A percentile compares a stretch with the other conserved stretches of the same genome.
phyloP scores from a whole-genome alignment of 2,329 filamentous ascomycete species.

The Didymella segeticola region DNA sequence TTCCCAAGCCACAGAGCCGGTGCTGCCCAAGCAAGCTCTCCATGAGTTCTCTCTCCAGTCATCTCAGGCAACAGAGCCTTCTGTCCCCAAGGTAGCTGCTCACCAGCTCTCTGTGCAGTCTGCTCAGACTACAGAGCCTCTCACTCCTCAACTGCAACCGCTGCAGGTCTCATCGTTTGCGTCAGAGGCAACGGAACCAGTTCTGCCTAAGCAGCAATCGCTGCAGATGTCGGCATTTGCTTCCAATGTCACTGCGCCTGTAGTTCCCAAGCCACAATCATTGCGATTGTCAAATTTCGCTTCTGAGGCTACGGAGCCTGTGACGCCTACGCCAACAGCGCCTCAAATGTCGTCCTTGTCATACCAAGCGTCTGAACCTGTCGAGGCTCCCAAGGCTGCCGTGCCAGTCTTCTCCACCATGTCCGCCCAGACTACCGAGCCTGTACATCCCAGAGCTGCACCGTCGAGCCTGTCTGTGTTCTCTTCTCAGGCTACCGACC shows the following conservation, averaged over 20 bases:
- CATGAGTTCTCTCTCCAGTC: slow-evolving; percentile 21
- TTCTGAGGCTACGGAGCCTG: slow-evolving; percentile 34
- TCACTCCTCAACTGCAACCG: slow-evolving; percentile 20
- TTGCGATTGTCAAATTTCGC: slow-evolving; percentile 29
- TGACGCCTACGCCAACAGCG: slow-evolving; percentile 8
- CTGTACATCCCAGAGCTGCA: slow-evolving; percentile 23
- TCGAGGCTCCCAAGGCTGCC: slow-evolving; percentile 19
- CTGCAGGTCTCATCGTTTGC: slow-evolving; percentile 29
- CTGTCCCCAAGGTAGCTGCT: slow-evolving; percentile 6
- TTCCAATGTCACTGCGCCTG: slow-evolving; percentile 35
- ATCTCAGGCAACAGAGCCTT: slow-evolving; percentile 15
- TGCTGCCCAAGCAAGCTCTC: slow-evolving; percentile 6
- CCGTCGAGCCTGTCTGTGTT: slow-evolving; percentile 28
- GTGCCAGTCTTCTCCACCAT: slow-evolving; percentile 26
- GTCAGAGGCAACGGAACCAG: slow-evolving; percentile 27
- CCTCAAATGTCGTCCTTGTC: slow-evolving; percentile 18
- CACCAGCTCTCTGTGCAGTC: slow-evolving; percentile 22
- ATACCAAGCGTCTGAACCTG: slow-evolving; percentile 35
- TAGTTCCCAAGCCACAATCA: slow-evolving; percentile 12
- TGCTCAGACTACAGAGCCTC: slow-evolving; percentile 28
- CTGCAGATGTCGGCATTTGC: slow-evolving; percentile 33
- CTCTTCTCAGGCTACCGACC: slow-evolving; percentile 34
- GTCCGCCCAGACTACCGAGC: slow-evolving; percentile 29
- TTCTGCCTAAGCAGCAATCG: slow-evolving; percentile 19
- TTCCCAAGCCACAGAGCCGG: slow-evolving; percentile 27